phyloP scores from a whole-genome alignment of 257 asterid species.

The Solanum paucissectum region DNA sequence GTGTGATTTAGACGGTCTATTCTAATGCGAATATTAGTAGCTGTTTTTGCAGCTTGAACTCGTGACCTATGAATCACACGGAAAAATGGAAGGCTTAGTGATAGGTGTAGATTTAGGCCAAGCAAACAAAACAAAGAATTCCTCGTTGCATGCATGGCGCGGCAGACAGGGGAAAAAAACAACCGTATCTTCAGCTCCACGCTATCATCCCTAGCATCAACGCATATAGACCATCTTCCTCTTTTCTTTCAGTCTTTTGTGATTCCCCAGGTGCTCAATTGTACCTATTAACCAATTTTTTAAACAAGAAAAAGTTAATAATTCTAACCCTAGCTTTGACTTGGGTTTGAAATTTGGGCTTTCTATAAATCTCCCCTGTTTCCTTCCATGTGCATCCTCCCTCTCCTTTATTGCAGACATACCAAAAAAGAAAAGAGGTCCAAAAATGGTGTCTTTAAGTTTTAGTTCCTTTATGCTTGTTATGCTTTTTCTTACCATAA shows the following conservation, averaged over 20 bases:
- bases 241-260: conserved; percentile 14
- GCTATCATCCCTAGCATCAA: conserved; percentile 8
- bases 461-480: conserved; percentile 5
- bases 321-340: conserved; percentile 50
- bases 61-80: neutral
- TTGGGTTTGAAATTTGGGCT: conserved; percentile 27
- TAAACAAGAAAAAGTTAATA: neutral
- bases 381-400: conserved; percentile 2
- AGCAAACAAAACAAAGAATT: conserved; percentile 11
- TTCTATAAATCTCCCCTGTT: conserved; percentile 13
- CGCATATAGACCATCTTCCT: conserved; percentile 9
- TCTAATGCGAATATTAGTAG: neutral
- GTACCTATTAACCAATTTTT: neutral
- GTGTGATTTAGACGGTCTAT: fast-evolving
- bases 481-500: conserved; percentile 9
- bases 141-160: conserved; percentile 68
- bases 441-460: conserved; percentile 13
- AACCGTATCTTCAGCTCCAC: conserved; percentile 22
- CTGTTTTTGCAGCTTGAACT: fast-evolving
- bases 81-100: neutral
- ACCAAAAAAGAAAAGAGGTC: neutral
- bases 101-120: neutral
- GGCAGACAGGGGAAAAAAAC: conserved; percentile 40
- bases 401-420: conserved; percentile 4
- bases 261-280: conserved; percentile 22